Evolutionary conservation across 1,284 basidiomycete species (phyloP), one percentile per base, ranked within the genome.

Genomic region (Malassezia dermatis): DNA sequence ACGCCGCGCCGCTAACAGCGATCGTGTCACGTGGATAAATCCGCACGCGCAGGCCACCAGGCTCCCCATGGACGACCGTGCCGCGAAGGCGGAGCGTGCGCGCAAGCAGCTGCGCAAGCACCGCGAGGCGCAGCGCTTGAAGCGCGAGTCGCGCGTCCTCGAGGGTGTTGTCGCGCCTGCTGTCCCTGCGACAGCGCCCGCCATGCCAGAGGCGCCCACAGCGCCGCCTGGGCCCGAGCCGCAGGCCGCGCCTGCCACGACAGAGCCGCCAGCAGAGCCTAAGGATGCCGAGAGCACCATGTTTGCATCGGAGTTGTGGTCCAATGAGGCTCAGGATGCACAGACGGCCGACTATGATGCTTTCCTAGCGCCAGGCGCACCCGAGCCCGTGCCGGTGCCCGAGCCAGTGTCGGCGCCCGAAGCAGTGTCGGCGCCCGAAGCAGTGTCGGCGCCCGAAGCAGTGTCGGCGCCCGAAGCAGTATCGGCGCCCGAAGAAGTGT

Each of bases 31-130:
- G 41, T 43, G 41, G 24, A n/a, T 12, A 28, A 28, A 24, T 39
- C 37, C 37, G 5, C 19, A 39, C 32, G 37, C 37, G 37, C 37
- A 15, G 17, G 37, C 37, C 37, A 21, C 17, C 37, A 19, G 17
- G 19, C 37, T 15, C 37, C 37, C 31, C 19, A 57, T 57, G 55
- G 50, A 52, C 26, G 55, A 57, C 30, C 49, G 55, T 15, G 55
- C 55, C 5, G 49, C 49, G 24, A 57, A 57, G 27, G 55, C 55
- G 27, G 55, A 51, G 23, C 55, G 55, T 17, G 55, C 55, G n/a
- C 44, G 55, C 24, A 57, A 52, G 26, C 54, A 57, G 50, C 50
- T 57, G 10, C 42, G 48, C 12, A 24, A 23, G 27, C 55, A 57
- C 42, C 55, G 51, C 32, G 55, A 57, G 39, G 32, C 39, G 21